These are phyloP conservation scores for Melampsora larici-populina DNA, from an alignment of 1,284 basidiomycete genomes.

Conservation along the genomic window DNA sequence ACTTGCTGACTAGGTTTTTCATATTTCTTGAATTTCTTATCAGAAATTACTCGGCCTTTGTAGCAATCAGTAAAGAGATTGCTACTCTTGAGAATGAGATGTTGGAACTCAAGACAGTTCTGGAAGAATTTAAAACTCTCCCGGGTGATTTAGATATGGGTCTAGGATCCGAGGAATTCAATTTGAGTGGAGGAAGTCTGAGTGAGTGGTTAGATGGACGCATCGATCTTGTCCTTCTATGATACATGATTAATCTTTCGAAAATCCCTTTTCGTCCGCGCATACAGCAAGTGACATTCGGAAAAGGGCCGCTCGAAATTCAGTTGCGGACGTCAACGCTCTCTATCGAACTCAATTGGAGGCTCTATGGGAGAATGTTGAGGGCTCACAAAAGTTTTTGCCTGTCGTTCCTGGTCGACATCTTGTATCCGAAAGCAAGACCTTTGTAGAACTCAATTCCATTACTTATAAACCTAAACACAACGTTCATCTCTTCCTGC, in stretches of 20 bases:
- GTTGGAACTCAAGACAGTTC: slow-evolving; percentile 88
- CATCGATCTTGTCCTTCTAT: not conserved
- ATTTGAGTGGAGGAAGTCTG: slow-evolving; percentile 27
- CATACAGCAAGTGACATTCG: slow-evolving; percentile 55
- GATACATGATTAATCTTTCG: slow-evolving; percentile 40
- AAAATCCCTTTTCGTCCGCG: slow-evolving; percentile 51
- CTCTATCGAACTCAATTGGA: slow-evolving; percentile 93
- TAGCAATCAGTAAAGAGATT: slow-evolving; percentile 94
- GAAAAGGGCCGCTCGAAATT: slow-evolving; percentile 66
- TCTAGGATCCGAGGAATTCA: slow-evolving; percentile 5
- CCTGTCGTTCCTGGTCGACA: slow-evolving; percentile 85
- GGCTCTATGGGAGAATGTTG: slow-evolving; percentile 80
- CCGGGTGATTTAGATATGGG: slow-evolving; percentile 84
- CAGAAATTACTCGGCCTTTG: slow-evolving; percentile 80
- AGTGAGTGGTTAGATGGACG: slow-evolving; percentile 50
- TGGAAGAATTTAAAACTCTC: slow-evolving; percentile 88
- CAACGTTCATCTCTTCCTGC: slow-evolving; percentile 78
- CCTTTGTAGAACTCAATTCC: slow-evolving; percentile 78
- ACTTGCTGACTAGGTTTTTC: not conserved
- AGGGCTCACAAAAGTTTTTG: slow-evolving; percentile 94
- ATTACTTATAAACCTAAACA: slow-evolving; percentile 93
- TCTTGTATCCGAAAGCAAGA: slow-evolving; percentile 79
- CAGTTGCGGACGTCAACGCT: slow-evolving; percentile 84
- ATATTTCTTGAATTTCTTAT: slow-evolving; percentile 26
- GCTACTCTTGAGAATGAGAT: slow-evolving; percentile 94